Conservation (phyloP, 2,329 filamentous ascomycete genomes). For the Diplodia scrobiculata region DNA sequence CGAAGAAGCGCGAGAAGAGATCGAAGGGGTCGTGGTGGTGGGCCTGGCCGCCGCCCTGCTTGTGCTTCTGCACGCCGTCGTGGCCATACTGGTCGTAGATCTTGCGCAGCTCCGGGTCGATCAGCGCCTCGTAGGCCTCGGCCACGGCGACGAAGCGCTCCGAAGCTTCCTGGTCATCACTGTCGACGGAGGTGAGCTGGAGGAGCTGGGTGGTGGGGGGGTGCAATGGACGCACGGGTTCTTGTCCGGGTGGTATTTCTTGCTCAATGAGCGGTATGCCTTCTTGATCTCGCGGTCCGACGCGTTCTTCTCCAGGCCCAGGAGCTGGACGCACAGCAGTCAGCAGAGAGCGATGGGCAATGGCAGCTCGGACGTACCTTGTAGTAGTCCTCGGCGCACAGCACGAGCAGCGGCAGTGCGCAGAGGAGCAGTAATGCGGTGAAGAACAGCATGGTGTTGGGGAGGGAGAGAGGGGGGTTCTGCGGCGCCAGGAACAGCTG, state of each 20-base stretch:
- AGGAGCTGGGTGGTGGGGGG: background rate
- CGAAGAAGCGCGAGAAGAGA: constrained; percentile 95
- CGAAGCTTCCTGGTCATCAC: constrained; percentile 75
- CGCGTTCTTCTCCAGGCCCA: constrained; percentile 77
- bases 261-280: constrained; percentile 87
- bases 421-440: constrained; percentile 43
- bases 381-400: constrained; percentile 71
- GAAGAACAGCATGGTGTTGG: constrained; percentile 28
- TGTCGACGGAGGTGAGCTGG: constrained; percentile 42
- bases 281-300: constrained; percentile 88
- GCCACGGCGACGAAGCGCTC: constrained; percentile 92
- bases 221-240: constrained; percentile 69
- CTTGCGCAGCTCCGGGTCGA: constrained; percentile 73
- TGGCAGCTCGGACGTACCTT: constrained; percentile 56
- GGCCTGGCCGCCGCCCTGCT: constrained; percentile 66
- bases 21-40: constrained; percentile 85
- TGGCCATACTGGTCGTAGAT: constrained; percentile 95
- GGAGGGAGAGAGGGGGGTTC: background rate
- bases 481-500: background rate
- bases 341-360: constrained; percentile 16
- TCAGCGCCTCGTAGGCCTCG: constrained; percentile 92
- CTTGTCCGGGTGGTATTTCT: constrained; percentile 97
- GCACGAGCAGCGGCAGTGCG: constrained; percentile 48
- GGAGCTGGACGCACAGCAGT: constrained; percentile 59
- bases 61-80: constrained; percentile 82